These are phyloP conservation scores for Trichoderma sp. DNA, from an alignment of 2,329 filamentous ascomycete genomes.

Conservation along the genomic window DNA sequence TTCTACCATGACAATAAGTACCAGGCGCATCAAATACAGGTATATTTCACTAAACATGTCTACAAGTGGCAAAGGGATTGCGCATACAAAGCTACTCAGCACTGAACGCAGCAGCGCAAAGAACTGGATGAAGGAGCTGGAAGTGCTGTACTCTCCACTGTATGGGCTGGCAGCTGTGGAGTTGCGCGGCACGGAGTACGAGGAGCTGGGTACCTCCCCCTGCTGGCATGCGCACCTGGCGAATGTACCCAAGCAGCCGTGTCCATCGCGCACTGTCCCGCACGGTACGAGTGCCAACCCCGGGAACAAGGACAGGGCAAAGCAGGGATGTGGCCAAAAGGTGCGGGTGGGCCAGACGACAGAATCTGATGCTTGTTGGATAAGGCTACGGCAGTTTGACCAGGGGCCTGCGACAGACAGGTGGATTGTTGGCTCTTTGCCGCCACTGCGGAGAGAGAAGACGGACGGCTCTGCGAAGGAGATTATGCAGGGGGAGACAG, in stretches of 20 bases:
- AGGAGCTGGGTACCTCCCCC: slow-evolving; percentile 3
- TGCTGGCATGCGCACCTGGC: neutral
- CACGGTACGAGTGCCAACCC: neutral
- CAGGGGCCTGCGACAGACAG: slow-evolving; percentile 11
- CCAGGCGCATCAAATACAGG: too few species aligned
- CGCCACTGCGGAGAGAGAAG: slow-evolving; percentile 20
- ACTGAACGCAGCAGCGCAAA: neutral
- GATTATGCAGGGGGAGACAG: slow-evolving; percentile 20
- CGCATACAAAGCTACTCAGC: neutral
- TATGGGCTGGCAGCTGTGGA: neutral
- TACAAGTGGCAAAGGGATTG: neutral
- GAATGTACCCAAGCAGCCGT: neutral
- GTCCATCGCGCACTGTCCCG: neutral
- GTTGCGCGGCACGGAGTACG: neutral
- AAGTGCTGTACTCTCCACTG: neutral
- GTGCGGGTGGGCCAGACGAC: neutral
- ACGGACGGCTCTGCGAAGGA: slow-evolving; percentile 17
- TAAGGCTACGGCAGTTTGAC: slow-evolving; percentile 24
- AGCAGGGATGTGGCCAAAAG: neutral
- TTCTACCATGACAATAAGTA: neutral
- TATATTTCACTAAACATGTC: too few species aligned
- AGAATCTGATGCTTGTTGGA: slow-evolving; percentile 19
- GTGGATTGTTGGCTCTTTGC: neutral
- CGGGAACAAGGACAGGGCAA: neutral
- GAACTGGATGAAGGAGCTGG: neutral